Base-by-base conservation (phyloP, 2,329 filamentous ascomycete genomes). In the Penicillium nordicum region DNA sequence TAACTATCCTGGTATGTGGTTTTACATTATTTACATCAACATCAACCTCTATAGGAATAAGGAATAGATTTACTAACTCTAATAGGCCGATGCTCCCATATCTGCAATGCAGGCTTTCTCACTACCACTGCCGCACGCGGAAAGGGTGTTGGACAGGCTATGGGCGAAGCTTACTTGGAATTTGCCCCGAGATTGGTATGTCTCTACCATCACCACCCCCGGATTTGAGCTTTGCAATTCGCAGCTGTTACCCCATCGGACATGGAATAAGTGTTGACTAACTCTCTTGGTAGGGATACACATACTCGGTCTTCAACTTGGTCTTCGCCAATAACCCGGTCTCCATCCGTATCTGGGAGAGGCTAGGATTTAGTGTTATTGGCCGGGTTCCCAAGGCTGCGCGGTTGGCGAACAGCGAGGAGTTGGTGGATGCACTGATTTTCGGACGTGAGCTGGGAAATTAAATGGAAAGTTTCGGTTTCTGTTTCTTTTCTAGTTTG, bases 251-350 rank as follows among this genome's bases (percentile, higher is more conserved):
- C 7, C 30, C n/a, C 11, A 11, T 14, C 10, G 21, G 44, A 60
- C 1, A 21, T 5, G 14, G 4, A 12, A n/a, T 8, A 25, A 1
- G 21, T 8, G n/a, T 53, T 21, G 10, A 38, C 51, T 57, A 56
- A 55, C 42, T 32, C 21, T 43, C 9, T 42, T 9, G 37, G 1
- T 48, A 75, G 73, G 73, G 73, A 41, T 75, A 75, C 62, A 74
- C 67, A 62, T 75, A 74, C 61, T 75, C 72, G 12, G 73, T 75
- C 12, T 75, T 75, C 59, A 75, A 75, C 55, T 63, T 75, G 18
- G 73, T 75, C 5, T 75, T 75, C 49, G 73, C 68, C 18, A 75
- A 75, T 37, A 75, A 75, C 50, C 64, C 69, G 8, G 73, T 72
- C 10, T 75, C 72, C 0, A 67, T 74, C 53, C 68, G 66, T 21